phyloP scores from a whole-genome alignment of 75 land plant species.

The Chamaecyparis obtusa region DNA sequence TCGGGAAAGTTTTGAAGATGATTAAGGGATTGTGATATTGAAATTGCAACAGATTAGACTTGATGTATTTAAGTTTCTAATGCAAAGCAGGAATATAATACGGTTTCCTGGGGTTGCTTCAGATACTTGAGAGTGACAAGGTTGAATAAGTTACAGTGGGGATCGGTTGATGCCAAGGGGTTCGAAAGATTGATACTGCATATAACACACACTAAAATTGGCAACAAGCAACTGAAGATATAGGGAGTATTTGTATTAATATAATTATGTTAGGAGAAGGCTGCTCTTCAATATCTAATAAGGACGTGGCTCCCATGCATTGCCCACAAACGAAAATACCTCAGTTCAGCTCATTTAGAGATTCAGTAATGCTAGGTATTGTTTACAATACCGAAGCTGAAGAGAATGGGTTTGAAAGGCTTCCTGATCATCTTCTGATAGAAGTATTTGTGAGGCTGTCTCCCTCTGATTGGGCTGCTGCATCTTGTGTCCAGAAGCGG shows the following conservation, averaged over 20 bases:
- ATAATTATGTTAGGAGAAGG: not conserved
- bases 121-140: not conserved
- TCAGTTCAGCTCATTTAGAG: not conserved
- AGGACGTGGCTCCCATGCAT: not conserved
- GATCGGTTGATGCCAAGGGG: not conserved
- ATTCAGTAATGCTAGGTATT: not conserved
- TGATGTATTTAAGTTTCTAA: not conserved
- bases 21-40: not conserved
- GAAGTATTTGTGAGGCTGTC: conserved; percentile 72
- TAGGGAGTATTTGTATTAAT: not conserved
- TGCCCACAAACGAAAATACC: not conserved
- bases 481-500: conserved; percentile 63
- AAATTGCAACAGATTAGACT: not conserved
- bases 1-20: not conserved
- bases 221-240: not conserved
- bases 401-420: conserved; percentile 43
- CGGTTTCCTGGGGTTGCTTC: not conserved
- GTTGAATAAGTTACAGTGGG: not conserved
- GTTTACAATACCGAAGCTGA: not conserved
- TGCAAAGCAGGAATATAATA: not conserved
- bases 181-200: not conserved
- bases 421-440: conserved; percentile 82
- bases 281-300: not conserved
- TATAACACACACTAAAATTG: not conserved
- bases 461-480: conserved; percentile 50